Base-by-base conservation (phyloP, 169 alveolate species). In the Plasmodium cynomolgi region DNA sequence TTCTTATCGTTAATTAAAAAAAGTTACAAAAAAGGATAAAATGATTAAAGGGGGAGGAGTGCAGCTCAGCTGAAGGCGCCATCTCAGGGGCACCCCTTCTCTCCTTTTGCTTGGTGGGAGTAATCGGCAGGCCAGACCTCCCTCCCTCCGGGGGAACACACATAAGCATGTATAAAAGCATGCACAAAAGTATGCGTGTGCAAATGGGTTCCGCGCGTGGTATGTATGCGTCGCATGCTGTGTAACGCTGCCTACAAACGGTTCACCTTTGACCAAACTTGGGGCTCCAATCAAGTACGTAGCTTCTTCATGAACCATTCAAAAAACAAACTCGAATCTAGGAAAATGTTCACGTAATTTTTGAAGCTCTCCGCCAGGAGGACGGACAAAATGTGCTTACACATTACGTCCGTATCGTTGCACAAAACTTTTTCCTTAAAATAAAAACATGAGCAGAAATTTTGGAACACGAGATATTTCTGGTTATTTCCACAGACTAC, bases 391-490 rank as follows among this genome's bases (percentile, higher is more conserved):
- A 85, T 20, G 73, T 81, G 92, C 26, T 88, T 85, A 79, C 95
- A 92, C 77, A 83, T 68, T 20, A 92, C 20, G 41, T 92, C 92
- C 56, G 68, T 33, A 81, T 81, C 9, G 58, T 62, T 58, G 29
- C 93, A 92, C 83, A 92, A 77, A 15, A 92, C 93, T 41, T 92
- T 92, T 81, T 92, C 88, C 33, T 92, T 92, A 92, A 84, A 92
- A 50, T 84, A 84, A 84, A 84, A 92, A 92, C 93, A 88, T 17
- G 93, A 81, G 74, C 93, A 85, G 74, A 74, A 92, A 20, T 85
- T 79, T 83, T 81, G 13, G 37, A 81, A 83, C 37, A 85, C 93
- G 54, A 92, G 79, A 54, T 92, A 92, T 71, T 80, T 92, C 31
- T 83, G 33, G 47, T 82, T 83, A 71, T 92, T 72, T 85, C 93